phyloP scores from a whole-genome alignment of 208 protist genomes.

The Acanthamoeba triangularis region DNA sequence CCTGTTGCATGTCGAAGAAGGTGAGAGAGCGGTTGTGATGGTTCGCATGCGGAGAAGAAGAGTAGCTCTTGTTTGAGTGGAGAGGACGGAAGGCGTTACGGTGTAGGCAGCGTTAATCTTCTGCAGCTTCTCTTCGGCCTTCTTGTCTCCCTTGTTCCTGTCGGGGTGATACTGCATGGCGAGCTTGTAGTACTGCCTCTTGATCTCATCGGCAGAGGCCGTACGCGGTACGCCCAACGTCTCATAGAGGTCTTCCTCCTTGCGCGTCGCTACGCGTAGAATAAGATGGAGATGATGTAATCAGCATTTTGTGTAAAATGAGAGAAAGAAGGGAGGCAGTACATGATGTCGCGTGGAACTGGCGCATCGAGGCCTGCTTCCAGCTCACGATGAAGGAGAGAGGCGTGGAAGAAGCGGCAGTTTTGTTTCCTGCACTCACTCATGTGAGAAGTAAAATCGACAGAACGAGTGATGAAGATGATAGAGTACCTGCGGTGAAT shows the following conservation, averaged over 20 bases:
- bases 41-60: background rate
- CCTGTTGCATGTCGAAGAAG: slow-evolving; percentile 35
- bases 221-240: slow-evolving; percentile 81
- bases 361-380: slow-evolving; percentile 30
- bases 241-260: slow-evolving; percentile 85
- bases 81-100: background rate
- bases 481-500: background rate
- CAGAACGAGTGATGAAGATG: background rate
- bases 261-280: slow-evolving; percentile 1
- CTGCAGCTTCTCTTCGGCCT: slow-evolving; percentile 74
- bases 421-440: background rate
- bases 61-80: background rate
- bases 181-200: slow-evolving; percentile 85
- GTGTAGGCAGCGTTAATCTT: slow-evolving; percentile 76
- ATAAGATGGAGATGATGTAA: background rate
- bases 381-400: slow-evolving; percentile 1
- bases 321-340: background rate
- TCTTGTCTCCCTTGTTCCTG: slow-evolving; percentile 79
- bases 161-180: slow-evolving; percentile 86
- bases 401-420: background rate
- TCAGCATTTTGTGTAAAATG: background rate
- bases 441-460: background rate
- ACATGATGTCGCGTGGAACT: slow-evolving; percentile 30
- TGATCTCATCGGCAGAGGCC: slow-evolving; percentile 84
- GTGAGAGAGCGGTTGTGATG: background rate